phyloP scores from a whole-genome alignment of 2,329 filamentous ascomycete species.

The Pseudogymnoascus pannorum region DNA sequence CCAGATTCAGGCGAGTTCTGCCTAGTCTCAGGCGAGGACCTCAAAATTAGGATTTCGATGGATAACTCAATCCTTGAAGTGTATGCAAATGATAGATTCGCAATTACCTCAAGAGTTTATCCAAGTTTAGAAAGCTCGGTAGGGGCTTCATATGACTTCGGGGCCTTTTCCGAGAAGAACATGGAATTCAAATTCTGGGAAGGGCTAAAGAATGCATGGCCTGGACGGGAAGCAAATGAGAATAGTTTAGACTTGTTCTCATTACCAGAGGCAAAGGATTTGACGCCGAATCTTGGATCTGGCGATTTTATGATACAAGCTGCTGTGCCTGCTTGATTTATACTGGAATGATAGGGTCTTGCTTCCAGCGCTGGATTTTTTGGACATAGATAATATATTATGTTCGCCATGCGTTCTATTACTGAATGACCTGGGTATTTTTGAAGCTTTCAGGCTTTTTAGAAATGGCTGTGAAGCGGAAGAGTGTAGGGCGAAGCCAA shows the following conservation, averaged over 20 bases:
- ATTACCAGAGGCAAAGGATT: neutral
- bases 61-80: conserved; percentile 21
- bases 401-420: neutral
- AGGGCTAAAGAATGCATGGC: conserved; percentile 15
- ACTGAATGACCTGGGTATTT: neutral
- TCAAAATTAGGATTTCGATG: conserved; percentile 13
- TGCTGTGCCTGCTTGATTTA: neutral
- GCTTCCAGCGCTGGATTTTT: neutral
- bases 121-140: conserved; percentile 15
- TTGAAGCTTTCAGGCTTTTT: too few species aligned
- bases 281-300: neutral
- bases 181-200: conserved; percentile 17
- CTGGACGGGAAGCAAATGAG: neutral
- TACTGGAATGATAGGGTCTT: neutral
- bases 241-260: neutral
- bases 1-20: conserved; percentile 14
- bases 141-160: conserved; percentile 16
- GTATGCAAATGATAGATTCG: conserved; percentile 19
- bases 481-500: neutral
- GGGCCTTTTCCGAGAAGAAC: conserved; percentile 15
- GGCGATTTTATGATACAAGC: neutral
- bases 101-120: conserved; percentile 19
- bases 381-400: neutral
- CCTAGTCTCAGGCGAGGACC: conserved; percentile 15
- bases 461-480: too few species aligned